phyloP scores from a whole-genome alignment of 768 basidiomycete genomes.

The Kwoniella shandongensis region DNA sequence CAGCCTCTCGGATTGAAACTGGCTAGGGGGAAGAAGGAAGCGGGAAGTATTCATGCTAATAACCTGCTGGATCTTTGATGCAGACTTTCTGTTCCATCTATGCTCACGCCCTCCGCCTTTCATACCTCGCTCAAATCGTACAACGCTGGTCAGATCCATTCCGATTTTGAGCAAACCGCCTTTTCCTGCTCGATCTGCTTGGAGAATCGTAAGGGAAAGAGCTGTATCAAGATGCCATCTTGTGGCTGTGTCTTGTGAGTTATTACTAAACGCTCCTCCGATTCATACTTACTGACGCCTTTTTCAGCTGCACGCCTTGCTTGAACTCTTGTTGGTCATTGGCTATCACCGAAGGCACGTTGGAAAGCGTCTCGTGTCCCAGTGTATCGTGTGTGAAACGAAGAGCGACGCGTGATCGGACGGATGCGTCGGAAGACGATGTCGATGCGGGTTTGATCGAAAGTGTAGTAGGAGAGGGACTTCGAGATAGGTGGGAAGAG shows the following conservation, averaged over 20 bases:
- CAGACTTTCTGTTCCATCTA: slow-evolving; percentile 34
- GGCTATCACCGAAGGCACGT: slow-evolving; percentile 75
- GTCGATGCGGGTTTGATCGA: slow-evolving; percentile 72
- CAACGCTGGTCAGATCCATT: slow-evolving; percentile 36
- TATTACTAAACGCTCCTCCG: not conserved
- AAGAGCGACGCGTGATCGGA: slow-evolving; percentile 27
- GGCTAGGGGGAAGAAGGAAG: too few species aligned
- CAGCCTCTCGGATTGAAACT: too few species aligned
- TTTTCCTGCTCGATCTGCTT: slow-evolving; percentile 78
- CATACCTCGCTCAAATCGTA: slow-evolving; percentile 37
- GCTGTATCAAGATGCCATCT: slow-evolving; percentile 64
- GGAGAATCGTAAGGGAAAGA: slow-evolving; percentile 68
- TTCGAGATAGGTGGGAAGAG: slow-evolving; percentile 74
- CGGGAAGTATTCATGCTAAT: not conserved
- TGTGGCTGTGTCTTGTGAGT: slow-evolving; percentile 72
- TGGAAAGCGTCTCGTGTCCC: slow-evolving; percentile 75
- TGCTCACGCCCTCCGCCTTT: slow-evolving; percentile 28
- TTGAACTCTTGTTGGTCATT: slow-evolving; percentile 77
- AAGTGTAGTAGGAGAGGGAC: slow-evolving; percentile 66
- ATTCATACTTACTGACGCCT: slow-evolving; percentile 4
- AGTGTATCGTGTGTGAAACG: slow-evolving; percentile 73
- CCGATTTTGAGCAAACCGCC: slow-evolving; percentile 63
- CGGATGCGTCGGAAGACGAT: slow-evolving; percentile 21
- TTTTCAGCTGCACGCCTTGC: slow-evolving; percentile 66
- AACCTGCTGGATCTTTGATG: too few species aligned